Evolutionary conservation across 2,329 filamentous ascomycete genomes (phyloP), one percentile per base, ranked within the genome.

Genomic region (Botrytis medusae): DNA sequence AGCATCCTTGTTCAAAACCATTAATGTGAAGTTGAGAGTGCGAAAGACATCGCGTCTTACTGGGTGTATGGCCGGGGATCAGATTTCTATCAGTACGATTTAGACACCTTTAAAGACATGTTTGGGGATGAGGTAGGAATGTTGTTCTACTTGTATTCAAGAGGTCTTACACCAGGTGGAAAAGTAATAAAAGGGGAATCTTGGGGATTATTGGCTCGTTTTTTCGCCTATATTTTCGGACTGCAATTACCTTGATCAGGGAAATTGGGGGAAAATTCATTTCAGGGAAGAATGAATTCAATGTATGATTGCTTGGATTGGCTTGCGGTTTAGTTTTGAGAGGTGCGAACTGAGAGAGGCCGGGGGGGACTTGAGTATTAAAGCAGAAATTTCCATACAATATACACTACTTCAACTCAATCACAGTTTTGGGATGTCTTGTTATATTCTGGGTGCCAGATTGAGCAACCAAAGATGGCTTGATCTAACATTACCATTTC

Each of bases 71-170:
- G 59, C 16, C 44, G 69, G 16, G 69, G 59, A 63, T 48, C 40
- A 8, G 69, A 71, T 8, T 71, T 71, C 22, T 63, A 54, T 71
- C 59, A 63, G 42, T 71, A 54, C 42, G 59, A 64, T 51, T 14
- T 71, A 18, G 22, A 62, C 3, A 71, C 59, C 1, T 71, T 71
- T 22, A 71, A 54, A 62, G 16, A 29, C 1, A 63, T 71, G 14
- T 71, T 71, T 63, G 59, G 59, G 10, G 25, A 63, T 46, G 69
- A 63, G 25, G 12, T 54, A 18, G 59, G 59, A 3, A 63, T 71
- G 69, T 4, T 71, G 12, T 71, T 54, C 40, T 71, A 16, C 34
- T 54, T 71, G 25, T 63, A 71, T 54, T 46, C 69, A 4, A 62
- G 42, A 44, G 32, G 32, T 4, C 22, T 62, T 20, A 62, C 46